Base-by-base conservation (phyloP, 306 rosid genomes). In the Luffa acutangula region DNA sequence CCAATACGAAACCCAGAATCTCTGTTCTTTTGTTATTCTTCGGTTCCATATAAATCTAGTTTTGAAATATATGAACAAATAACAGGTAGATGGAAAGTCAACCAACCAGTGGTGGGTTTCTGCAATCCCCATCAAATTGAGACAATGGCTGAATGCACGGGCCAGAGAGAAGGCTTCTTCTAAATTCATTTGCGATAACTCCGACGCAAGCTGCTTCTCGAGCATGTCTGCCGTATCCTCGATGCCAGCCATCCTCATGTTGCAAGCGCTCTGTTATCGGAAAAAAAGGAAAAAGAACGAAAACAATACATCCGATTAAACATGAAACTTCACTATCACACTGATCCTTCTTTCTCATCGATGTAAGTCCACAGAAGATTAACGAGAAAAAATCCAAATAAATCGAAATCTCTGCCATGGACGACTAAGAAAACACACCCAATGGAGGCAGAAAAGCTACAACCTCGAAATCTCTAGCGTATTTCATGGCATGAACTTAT, bases 101-200 rank as follows among this genome's bases (percentile, higher is more conserved):
- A 21, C 80, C 59, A 62, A 93, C 97, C 96, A 86, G 80, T 94
- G 98, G 83, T 94, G 97, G 51, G 97, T 92, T 85, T 94, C 98
- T 41, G 98, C 98, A 80, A 94, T 89, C 52, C 98, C 94, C 91
- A 86, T 92, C 87, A 94, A 80, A 82, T 88, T 92, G 85, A 94
- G 97, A 86, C 89, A 88, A 57, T 94, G 97, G 80, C 98, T 89
- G 76, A 92, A 92, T 57, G 97, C 94, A 77, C 97, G 98, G 88
- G 94, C 97, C 21, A 92, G 89, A 64, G 87, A 85, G 21, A 94
- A 75, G 25, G 97, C 98, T 86, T 91, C 98, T 67, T 92, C 94
- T 20, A 92, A 82, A n/a, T 87, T 83, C 98, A 92, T 90, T 79
- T 92, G 82, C 41, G 97, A 94, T 48, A 94, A 85, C 87, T 92